A percentile compares a stretch with the other conserved stretches of the same genome.
Evolutionary conservation across 257 asterid species (phyloP).

Genomic region (Paulownia fortunei): DNA sequence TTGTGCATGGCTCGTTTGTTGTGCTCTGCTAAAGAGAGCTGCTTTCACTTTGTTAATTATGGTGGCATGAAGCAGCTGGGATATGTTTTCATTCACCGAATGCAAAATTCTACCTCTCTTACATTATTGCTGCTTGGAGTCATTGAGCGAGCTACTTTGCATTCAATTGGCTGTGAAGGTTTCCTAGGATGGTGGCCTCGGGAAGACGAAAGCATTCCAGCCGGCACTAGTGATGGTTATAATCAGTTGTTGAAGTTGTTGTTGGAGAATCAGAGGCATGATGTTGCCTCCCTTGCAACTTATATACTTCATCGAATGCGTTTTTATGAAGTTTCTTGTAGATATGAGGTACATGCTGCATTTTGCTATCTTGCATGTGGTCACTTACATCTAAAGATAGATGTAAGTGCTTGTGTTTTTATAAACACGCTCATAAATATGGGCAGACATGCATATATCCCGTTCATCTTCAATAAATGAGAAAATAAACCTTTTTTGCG

Average conservation of each 20-base stretch:
- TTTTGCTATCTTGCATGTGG: constrained; percentile 26
- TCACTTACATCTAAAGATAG: constrained; percentile 6
- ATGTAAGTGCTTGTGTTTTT: not conserved
- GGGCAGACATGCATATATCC: not conserved
- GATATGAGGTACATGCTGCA: constrained; percentile 80
- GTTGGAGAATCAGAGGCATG: constrained; percentile 85
- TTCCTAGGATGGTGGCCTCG: constrained; percentile 62
- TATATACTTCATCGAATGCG: constrained; percentile 88
- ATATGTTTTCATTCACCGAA: constrained; percentile 50
- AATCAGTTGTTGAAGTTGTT: constrained; percentile 82
- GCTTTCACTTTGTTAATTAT: constrained; percentile 45
- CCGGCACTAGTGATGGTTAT: constrained; percentile 85
- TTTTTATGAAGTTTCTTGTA: constrained; percentile 86
- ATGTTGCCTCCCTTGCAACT: constrained; percentile 83
- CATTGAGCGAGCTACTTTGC: constrained; percentile 84
- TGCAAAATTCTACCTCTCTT: constrained; percentile 58
- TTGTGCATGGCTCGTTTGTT: constrained; percentile 66
- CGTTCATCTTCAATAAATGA: constrained; percentile 12
- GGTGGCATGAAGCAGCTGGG: constrained; percentile 97
- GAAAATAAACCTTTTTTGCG: not conserved
- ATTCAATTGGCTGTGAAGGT: constrained; percentile 94
- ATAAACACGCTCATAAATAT: not conserved
- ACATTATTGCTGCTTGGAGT: constrained; percentile 56
- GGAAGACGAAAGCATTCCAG: constrained; percentile 77
- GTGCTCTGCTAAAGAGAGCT: constrained; percentile 78